These are phyloP conservation scores for Erodium maritimum DNA, from an alignment of 345 rosid genomes.

Conservation along the genomic window DNA sequence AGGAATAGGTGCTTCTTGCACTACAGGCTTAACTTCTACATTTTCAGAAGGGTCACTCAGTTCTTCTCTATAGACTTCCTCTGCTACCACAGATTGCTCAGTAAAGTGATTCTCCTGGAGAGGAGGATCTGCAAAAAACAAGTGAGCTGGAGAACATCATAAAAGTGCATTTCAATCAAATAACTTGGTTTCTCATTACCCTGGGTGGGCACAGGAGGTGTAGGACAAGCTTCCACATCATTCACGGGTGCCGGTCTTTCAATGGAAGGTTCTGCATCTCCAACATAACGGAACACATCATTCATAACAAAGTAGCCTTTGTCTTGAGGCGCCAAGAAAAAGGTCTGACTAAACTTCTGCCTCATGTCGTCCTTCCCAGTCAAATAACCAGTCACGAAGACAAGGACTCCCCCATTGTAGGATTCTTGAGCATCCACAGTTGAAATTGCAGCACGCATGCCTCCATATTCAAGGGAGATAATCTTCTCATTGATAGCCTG, in stretches of 20 bases:
- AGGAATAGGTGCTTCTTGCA: constrained; percentile 31
- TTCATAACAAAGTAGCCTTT: constrained; percentile 89
- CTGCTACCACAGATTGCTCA: constrained; percentile 20
- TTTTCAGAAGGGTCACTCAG: constrained; percentile 24
- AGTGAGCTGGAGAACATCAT: not conserved
- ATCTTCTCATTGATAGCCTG: constrained; percentile 89
- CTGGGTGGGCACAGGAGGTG: constrained; percentile 6
- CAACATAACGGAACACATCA: constrained; percentile 70
- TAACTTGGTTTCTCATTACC: not conserved
- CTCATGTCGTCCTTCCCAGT: constrained; percentile 40
- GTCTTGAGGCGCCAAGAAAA: constrained; percentile 93
- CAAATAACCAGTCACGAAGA: constrained; percentile 72
- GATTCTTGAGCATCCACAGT: constrained; percentile 80
- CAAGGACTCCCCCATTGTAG: constrained; percentile 53
- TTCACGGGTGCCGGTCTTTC: constrained; percentile 8
- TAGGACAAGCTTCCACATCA: constrained; percentile 18
- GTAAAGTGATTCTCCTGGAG: constrained; percentile 14
- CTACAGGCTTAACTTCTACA: constrained; percentile 25
- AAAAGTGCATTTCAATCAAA: not conserved
- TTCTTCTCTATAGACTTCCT: constrained; percentile 21
- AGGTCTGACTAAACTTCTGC: constrained; percentile 64
- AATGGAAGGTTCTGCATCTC: constrained; percentile 19
- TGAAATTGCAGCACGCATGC: constrained; percentile 42
- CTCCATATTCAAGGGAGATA: constrained; percentile 44
- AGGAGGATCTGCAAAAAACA: constrained; percentile 11